Evolutionary conservation across 805 yeast species (phyloP), one percentile per base, ranked within the genome.

Genomic region (Sugiyamaella lignohabitans): DNA sequence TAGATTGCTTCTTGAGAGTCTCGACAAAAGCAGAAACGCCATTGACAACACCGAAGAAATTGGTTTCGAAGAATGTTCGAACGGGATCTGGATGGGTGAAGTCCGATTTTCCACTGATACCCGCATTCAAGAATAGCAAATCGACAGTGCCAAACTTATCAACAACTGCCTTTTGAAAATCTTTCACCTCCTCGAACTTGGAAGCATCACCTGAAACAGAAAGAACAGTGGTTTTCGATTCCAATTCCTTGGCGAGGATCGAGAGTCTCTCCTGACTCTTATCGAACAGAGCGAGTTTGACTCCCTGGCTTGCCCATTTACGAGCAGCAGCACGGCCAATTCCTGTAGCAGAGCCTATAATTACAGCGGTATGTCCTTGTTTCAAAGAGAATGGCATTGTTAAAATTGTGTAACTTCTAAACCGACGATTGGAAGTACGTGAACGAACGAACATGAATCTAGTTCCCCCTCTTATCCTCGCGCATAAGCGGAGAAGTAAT

Each of bases 321-420:
- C 51, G 51, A n/a, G 60, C 60, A 24, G 57, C 55, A 2, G 60
- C 57, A 14, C 57, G 53, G 29, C 60, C 60, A 40, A 56, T 56
- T 8, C 60, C 60, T 18, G 54, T 46, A 14, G 59, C 60, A 5
- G 48, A 23, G 11, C 60, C 60, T 14, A 58, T 52, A 41, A 55
- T 56, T 19, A 55, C 59, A 29, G 55, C 52, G 11, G 38, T 43
- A 16, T 48, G 42, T 23, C 51, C 51, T n/a, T 47, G 20, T 35
- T 48, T 48, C 17, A 48, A 40, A 11, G 34, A 5, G 16, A 38
- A 14, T 11, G 34, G 34, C n/a, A 22, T 17, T 20, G 16, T 17
- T n/a, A 6, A 5, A 22, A 17, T 20, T 38, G 42, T 20, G n/a
- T 14, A 10, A 38, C 8, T 20, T 38, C 11, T 8, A 38, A 38